A percentile compares a stretch with the other conserved stretches of the same genome.
Evolutionary conservation across 305 asterid species (phyloP).

Genomic region (Rubia peregrina): DNA sequence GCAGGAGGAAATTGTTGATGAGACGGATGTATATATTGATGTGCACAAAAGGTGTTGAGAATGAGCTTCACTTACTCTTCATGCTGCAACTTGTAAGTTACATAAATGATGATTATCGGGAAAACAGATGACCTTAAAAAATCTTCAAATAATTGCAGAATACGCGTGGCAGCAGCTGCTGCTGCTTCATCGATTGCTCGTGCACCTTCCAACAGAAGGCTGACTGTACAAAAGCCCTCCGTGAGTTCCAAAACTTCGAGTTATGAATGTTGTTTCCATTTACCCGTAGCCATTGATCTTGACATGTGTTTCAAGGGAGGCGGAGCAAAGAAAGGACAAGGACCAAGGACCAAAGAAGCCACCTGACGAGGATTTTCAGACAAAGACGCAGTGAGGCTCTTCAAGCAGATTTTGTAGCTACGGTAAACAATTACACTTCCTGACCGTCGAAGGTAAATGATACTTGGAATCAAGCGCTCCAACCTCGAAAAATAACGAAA

Average conservation of each 20-base stretch:
- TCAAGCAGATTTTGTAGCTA: background rate
- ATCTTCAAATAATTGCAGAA: conserved; percentile 39
- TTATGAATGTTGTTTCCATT: background rate
- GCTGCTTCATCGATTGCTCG: conserved; percentile 94
- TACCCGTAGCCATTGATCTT: background rate
- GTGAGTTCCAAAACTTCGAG: conserved; percentile 32
- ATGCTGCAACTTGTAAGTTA: background rate
- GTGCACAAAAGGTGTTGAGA: conserved; percentile 78
- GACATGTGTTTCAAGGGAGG: background rate
- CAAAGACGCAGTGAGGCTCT: background rate
- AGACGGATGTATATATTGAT: conserved; percentile 91
- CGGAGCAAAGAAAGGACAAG: background rate
- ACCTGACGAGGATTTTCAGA: background rate
- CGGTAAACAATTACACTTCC: background rate
- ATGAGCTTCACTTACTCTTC: conserved; percentile 8
- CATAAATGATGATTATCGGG: background rate
- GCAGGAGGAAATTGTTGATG: conserved; percentile 98
- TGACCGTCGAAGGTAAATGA: background rate
- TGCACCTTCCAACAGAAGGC: conserved; percentile 63
- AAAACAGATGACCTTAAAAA: background rate
- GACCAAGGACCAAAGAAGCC: background rate
- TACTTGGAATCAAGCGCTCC: background rate
- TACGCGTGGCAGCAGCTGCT: conserved; percentile 93
- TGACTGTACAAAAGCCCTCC: conserved; percentile 43
- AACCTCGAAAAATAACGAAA: background rate